A percentile compares a stretch with the other conserved stretches of the same genome.
Conservation (phyloP, 2,329 filamentous ascomycete genomes). For the Akanthomyces lecanii region DNA sequence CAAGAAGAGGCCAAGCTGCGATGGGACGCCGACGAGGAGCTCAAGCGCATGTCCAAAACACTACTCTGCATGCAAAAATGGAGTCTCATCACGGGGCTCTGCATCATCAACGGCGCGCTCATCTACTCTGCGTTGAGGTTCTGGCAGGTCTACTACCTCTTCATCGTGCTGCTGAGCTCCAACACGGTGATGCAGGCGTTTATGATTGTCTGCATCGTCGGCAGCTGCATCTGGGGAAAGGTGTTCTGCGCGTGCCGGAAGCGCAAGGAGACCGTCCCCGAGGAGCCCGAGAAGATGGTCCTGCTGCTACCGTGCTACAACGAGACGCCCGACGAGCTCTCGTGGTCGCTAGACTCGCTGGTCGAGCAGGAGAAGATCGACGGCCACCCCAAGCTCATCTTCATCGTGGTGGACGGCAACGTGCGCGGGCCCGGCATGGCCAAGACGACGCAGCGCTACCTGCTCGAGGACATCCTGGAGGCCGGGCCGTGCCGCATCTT, state of each 20-base stretch:
- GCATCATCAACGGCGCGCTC: conserved; percentile 31
- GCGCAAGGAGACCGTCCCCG: conserved; percentile 32
- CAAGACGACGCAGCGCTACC: conserved; percentile 45
- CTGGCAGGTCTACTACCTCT: conserved; percentile 39
- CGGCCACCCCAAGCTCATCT: conserved; percentile 38
- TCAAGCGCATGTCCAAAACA: conserved; percentile 35
- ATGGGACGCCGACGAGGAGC: conserved; percentile 38
- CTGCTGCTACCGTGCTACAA: conserved; percentile 47
- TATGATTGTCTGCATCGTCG: conserved; percentile 38
- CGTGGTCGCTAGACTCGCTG: conserved; percentile 42
- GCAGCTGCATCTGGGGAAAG: conserved; percentile 29
- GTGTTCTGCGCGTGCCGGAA: conserved; percentile 28
- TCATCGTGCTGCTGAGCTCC: conserved; percentile 43
- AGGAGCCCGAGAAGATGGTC: conserved; percentile 41
- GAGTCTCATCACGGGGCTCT: conserved; percentile 34
- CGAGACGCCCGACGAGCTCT: conserved; percentile 41
- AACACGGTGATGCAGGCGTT: conserved; percentile 40
- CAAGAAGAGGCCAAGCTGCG: conserved; percentile 38
- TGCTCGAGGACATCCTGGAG: conserved; percentile 43
- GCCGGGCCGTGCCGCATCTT: conserved; percentile 32
- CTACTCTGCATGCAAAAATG: conserved; percentile 38
- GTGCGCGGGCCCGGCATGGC: conserved; percentile 43
- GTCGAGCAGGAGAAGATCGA: conserved; percentile 40
- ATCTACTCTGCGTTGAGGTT: conserved; percentile 36
- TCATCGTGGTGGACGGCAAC: conserved; percentile 46